Conservation (phyloP, 2,329 filamentous ascomycete genomes). For the Hymenoscyphus repandus region DNA sequence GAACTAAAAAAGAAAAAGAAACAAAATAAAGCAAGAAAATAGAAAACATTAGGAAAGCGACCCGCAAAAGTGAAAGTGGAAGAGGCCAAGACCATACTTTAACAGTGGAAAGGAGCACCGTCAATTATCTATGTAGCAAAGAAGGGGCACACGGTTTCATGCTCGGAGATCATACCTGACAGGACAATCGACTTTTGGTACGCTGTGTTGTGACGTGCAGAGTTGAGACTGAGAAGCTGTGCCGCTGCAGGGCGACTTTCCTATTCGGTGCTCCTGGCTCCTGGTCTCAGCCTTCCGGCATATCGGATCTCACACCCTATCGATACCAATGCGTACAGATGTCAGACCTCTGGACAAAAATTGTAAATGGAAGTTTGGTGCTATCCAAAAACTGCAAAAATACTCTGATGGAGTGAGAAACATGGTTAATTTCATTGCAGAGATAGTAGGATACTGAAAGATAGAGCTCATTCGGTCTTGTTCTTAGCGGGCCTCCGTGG, state of each 20-base stretch:
- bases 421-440: too few relatives aligned
- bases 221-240: background rate
- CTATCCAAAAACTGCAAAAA: too few relatives aligned
- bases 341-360: too few relatives aligned
- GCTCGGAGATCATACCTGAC: slow-evolving; percentile 4
- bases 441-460: too few relatives aligned
- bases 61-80: background rate
- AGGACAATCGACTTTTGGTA: background rate
- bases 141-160: background rate
- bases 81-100: slow-evolving; percentile 1
- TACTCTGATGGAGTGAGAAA: too few relatives aligned
- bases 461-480: background rate
- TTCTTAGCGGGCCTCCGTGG: background rate
- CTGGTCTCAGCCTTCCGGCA: background rate
- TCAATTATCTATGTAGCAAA: background rate
- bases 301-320: too few relatives aligned
- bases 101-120: background rate
- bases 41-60: background rate
- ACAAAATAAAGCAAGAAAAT: background rate
- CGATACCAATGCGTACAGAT: too few relatives aligned
- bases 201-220: background rate
- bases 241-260: background rate
- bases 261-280: too few relatives aligned
- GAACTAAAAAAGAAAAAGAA: background rate
- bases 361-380: too few relatives aligned